Conservation (phyloP, 2,329 filamentous ascomycete genomes). For the Lasiodiplodia gonubiensis region DNA sequence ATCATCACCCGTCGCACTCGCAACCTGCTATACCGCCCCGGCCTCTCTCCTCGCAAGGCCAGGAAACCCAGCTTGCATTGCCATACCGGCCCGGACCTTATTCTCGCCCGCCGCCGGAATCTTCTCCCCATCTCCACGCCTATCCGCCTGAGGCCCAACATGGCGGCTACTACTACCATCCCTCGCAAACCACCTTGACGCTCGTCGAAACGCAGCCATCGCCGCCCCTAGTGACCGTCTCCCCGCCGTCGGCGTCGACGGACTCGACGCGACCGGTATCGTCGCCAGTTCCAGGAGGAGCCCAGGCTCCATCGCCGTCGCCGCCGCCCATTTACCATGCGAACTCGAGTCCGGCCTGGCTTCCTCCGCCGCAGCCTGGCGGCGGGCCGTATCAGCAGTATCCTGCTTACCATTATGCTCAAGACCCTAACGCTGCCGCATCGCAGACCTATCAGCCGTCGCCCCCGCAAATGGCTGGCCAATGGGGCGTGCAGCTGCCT, state of each 20-base stretch:
- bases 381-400: neutral
- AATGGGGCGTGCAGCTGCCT: constrained; percentile 6
- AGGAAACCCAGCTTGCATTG: neutral
- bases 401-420: neutral
- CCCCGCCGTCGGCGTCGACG: constrained; percentile 2
- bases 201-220: neutral
- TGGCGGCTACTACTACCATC: constrained; percentile 3
- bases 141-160: constrained; percentile 2
- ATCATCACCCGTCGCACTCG: constrained; percentile 13
- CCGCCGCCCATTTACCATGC: constrained; percentile 18
- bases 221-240: constrained; percentile 18
- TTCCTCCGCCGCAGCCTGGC: neutral
- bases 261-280: constrained; percentile 7
- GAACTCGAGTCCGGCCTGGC: constrained; percentile 9
- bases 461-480: neutral
- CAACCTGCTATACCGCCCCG: neutral
- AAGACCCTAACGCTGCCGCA: neutral
- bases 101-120: constrained; percentile 2
- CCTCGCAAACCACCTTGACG: constrained; percentile 6
- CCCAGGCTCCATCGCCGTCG: neutral
- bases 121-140: neutral
- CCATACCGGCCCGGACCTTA: neutral
- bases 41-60: neutral
- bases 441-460: constrained; percentile 19
- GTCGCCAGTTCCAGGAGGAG: neutral